Conservation (phyloP, 1,284 basidiomycete genomes). For the Amylostereum areolatum region DNA sequence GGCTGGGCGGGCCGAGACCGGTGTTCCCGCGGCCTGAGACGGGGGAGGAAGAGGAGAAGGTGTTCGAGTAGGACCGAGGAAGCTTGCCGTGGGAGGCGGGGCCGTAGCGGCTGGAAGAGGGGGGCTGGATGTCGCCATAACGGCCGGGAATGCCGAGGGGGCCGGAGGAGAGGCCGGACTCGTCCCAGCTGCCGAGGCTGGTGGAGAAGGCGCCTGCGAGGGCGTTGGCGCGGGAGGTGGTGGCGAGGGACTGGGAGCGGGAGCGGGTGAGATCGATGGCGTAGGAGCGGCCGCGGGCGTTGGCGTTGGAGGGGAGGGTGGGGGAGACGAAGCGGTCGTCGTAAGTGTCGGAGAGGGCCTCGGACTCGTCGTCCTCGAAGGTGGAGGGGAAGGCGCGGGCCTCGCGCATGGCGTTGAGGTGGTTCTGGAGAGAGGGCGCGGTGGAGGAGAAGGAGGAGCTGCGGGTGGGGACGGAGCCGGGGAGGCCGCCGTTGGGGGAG, state of each 20-base stretch:
- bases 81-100: slow-evolving; percentile 42
- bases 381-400: slow-evolving; percentile 53
- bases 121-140: slow-evolving; percentile 57
- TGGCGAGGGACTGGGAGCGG: slow-evolving; percentile 70
- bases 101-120: slow-evolving; percentile 58
- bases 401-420: slow-evolving; percentile 62
- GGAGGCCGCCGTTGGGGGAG: slow-evolving; percentile 25
- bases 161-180: slow-evolving; percentile 35
- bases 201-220: slow-evolving; percentile 35
- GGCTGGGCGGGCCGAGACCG: slow-evolving; percentile 37
- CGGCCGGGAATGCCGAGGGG: slow-evolving; percentile 50
- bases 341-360: slow-evolving; percentile 47
- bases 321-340: slow-evolving; percentile 46
- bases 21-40: slow-evolving; percentile 38
- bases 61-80: slow-evolving; percentile 45
- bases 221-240: slow-evolving; percentile 45
- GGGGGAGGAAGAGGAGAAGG: slow-evolving; percentile 36
- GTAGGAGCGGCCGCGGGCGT: slow-evolving; percentile 45
- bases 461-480: slow-evolving; percentile 46
- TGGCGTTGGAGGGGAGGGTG: slow-evolving; percentile 18
- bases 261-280: slow-evolving; percentile 58
- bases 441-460: slow-evolving; percentile 58
- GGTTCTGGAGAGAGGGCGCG: slow-evolving; percentile 37
- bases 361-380: slow-evolving; percentile 70
- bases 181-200: slow-evolving; percentile 45